Base-by-base conservation (phyloP, 1,284 basidiomycete genomes). In the Trichosporon sp. region DNA sequence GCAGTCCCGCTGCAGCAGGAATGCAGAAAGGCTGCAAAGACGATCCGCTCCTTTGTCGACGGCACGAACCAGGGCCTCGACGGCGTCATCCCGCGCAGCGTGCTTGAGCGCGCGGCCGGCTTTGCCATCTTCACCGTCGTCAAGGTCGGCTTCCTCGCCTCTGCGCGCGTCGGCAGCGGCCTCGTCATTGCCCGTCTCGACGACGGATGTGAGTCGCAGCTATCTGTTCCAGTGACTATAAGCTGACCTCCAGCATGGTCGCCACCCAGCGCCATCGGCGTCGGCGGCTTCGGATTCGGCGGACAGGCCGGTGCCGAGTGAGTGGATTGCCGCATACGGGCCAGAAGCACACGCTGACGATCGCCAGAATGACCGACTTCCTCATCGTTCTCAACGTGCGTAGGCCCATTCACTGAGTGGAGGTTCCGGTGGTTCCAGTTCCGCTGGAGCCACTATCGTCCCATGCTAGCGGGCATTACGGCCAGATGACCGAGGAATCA, bases 241-340 rank as follows among this genome's bases (percentile, higher is more conserved):
- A 60, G 66, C 70, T 72, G 60, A 70, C 68, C 13, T 23, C 32
- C 75, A 94, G 92, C 88, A 60, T 98, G 95, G 94, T 94, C 92
- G 60, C 90, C 95, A 29, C 95, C 96, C 3, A 92, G 91, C 77
- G 97, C 95, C 0, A 96, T 98, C 67, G 95, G 94, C 23, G 90
- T 94, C n/a, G 96, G 92, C 12, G 96, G 96, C 0, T 82, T 98
- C 12, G 96, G 96, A 3, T 87, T 98, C 38, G 94, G 94, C 58
- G 89, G 90, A 18, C 95, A 87, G 73, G 81, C 79, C 13, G 86
- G 86, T 23, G 85, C 84, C 1, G 86, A 87, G 79, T 84, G 82
- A 74, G 84, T 77, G 18, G 34, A 3, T n/a, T 64, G 21, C 25
- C 23, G n/a, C 9, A 34, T 15, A 1, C 29, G 31, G 47, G 13